phyloP scores from a whole-genome alignment of 192 early-diverging fungal species.

The Glomus cerebriforme region DNA sequence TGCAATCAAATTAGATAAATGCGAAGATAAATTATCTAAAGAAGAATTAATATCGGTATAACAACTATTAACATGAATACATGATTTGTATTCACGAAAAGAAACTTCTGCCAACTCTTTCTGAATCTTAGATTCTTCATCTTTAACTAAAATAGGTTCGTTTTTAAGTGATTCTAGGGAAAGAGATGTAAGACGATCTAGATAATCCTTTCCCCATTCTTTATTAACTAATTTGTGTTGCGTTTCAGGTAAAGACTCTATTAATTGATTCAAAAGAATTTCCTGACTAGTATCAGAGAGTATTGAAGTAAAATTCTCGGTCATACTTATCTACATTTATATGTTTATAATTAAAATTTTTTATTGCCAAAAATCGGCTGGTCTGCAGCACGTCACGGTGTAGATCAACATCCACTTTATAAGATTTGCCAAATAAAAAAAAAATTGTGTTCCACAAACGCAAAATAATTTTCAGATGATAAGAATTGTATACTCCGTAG shows the following conservation, averaged over 20 bases:
- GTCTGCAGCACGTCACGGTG: too few species aligned
- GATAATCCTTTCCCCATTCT: conserved; percentile 61
- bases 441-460: too few species aligned
- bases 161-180: conserved; percentile 60
- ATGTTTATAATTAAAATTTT: too few species aligned
- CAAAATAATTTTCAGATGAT: too few species aligned
- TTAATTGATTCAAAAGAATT: conserved; percentile 31
- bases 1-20: conserved; percentile 47
- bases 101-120: conserved; percentile 65
- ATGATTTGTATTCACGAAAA: conserved; percentile 66
- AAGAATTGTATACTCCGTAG: too few species aligned
- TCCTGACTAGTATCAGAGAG: conserved; percentile 27
- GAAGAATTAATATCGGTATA: conserved; percentile 51
- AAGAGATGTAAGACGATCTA: conserved; percentile 62
- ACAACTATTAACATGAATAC: conserved; percentile 66
- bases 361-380: too few species aligned
- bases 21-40: conserved; percentile 49
- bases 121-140: conserved; percentile 56
- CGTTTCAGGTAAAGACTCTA: conserved; percentile 34
- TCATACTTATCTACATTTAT: neutral
- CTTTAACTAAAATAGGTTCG: conserved; percentile 57
- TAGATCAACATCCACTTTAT: too few species aligned
- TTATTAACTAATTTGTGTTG: conserved; percentile 44
- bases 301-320: neutral
- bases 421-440: too few species aligned